Evolutionary conservation across 75 land plant species (phyloP).

Genomic region (Picea glauca): DNA sequence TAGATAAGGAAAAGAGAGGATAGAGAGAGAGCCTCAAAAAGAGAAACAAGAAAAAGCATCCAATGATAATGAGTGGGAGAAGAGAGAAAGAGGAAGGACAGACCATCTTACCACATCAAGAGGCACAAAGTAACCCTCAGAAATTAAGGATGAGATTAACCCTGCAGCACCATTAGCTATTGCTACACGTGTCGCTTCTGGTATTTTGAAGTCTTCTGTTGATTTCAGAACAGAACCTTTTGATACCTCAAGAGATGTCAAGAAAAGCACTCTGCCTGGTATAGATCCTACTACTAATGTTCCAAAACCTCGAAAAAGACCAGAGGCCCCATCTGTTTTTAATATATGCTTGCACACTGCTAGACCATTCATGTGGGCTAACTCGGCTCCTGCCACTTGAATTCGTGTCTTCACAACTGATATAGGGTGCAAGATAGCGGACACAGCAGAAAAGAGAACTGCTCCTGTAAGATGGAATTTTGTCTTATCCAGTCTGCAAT

Average conservation of each 20-base stretch:
- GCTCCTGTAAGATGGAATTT: constrained; percentile 37
- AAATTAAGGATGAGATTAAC: constrained; percentile 33
- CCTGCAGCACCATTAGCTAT: constrained; percentile 47
- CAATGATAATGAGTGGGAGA: constrained; percentile 6
- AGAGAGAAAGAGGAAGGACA: constrained; percentile 1
- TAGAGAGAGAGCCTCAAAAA: too few species aligned
- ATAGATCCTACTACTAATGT: constrained; percentile 29
- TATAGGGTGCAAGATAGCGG: constrained; percentile 29
- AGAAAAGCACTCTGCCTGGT: constrained; percentile 36
- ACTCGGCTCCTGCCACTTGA: constrained; percentile 29
- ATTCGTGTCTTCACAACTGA: constrained; percentile 42
- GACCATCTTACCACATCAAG: constrained; percentile 35
- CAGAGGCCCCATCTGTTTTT: constrained; percentile 26
- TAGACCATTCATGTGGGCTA: constrained; percentile 19
- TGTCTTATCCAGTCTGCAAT: constrained; percentile 38
- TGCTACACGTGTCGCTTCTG: constrained; percentile 33
- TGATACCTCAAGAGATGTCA: constrained; percentile 40
- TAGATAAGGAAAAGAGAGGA: too few species aligned
- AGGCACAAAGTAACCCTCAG: constrained; percentile 40
- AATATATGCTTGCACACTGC: constrained; percentile 26
- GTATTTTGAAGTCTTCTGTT: constrained; percentile 23
- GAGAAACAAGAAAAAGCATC: neutral
- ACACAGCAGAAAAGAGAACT: constrained; percentile 39
- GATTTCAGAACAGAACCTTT: constrained; percentile 25
- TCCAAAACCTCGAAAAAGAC: constrained; percentile 38